Evolutionary conservation across 441 rosid genomes (phyloP).

Genomic region (Manihot esculenta): DNA sequence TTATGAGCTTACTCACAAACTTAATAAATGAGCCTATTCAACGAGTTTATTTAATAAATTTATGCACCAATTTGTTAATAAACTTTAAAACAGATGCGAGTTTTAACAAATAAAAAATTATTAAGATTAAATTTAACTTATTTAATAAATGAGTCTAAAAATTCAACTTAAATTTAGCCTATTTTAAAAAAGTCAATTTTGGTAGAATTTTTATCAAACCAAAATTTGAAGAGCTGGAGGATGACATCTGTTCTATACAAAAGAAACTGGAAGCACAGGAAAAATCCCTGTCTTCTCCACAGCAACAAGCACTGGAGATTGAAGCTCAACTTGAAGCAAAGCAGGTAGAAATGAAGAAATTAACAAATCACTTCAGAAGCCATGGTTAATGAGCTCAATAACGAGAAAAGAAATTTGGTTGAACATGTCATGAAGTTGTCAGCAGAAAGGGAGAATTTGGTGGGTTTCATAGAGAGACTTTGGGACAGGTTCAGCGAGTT

Average conservation of each 20-base stretch:
- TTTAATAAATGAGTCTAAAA: no score
- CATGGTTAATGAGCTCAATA: slow-evolving; percentile 41
- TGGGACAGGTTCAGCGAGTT: slow-evolving; percentile 49
- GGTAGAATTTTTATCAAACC: no score
- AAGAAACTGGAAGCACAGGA: slow-evolving; percentile 51
- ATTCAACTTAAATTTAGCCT: no score
- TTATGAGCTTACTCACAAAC: no score
- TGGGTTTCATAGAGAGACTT: slow-evolving; percentile 38
- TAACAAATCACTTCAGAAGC: slow-evolving; percentile 44
- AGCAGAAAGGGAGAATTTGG: slow-evolving; percentile 44
- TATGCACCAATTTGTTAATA: no score
- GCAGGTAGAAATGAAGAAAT: slow-evolving; percentile 44
- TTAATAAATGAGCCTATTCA: no score
- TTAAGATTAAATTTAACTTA: no score
- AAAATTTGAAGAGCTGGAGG: slow-evolving; percentile 63
- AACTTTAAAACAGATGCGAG: no score
- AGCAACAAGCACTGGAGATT: slow-evolving; percentile 39
- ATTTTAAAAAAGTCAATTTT: no score
- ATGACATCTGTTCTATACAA: slow-evolving; percentile 41
- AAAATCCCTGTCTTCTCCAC: slow-evolving; percentile 34
- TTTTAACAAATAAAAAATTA: no score
- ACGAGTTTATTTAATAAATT: no score
- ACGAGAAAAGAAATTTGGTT: slow-evolving; percentile 44
- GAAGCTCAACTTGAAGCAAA: slow-evolving; percentile 52
- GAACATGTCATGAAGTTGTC: slow-evolving; percentile 48